Evolutionary conservation across 164 flowering plant species (phyloP), one percentile per base, ranked within the genome.

Genomic region (Stephania cephalantha): DNA sequence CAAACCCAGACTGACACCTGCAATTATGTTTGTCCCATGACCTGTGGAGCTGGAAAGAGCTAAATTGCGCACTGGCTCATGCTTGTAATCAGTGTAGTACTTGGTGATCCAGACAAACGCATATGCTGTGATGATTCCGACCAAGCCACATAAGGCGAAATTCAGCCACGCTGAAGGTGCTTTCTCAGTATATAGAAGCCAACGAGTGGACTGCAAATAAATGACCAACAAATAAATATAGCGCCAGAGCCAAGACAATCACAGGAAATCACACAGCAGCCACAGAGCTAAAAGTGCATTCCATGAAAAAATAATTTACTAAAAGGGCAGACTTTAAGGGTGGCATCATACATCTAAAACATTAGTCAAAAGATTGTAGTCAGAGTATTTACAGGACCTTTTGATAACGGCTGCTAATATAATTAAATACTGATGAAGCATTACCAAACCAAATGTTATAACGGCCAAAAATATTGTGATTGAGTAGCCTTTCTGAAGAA

Each of bases 21-120:
- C 99, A 86, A 93, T 95, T 64, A 95, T 92, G 84, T 95, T 95
- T 70, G 99, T 95, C 71, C 98, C 99, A 80, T 95, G 99, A 17
- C 99, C 99, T 1, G 98, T 95, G 68, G 98, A 85, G 86, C 99
- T 93, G 72, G 99, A 71, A 80, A 95, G 90, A 71, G 99, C 97
- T 78, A 95, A 84, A 18, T 87, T 82, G 58, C 99, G 97, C 3
- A 95, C 99, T 76, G 99, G 99, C 84, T 92, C 97, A 70, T 95
- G 87, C 88, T 95, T 95, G 87, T 95, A 95, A 83, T 95, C 99
- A 31, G 98, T 95, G 80, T 95, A 95, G 77, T 95, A 95, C 81
- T 88, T 87, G 71, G 97, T 87, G 70, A 95, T 93, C 91, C 90
- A 92, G 46, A 95, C 99, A 87, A 95, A 95, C 73, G 80, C 77